These are phyloP conservation scores for Coemansia sp. DNA, from an alignment of 371 early-diverging fungal genomes.

Conservation along the genomic window DNA sequence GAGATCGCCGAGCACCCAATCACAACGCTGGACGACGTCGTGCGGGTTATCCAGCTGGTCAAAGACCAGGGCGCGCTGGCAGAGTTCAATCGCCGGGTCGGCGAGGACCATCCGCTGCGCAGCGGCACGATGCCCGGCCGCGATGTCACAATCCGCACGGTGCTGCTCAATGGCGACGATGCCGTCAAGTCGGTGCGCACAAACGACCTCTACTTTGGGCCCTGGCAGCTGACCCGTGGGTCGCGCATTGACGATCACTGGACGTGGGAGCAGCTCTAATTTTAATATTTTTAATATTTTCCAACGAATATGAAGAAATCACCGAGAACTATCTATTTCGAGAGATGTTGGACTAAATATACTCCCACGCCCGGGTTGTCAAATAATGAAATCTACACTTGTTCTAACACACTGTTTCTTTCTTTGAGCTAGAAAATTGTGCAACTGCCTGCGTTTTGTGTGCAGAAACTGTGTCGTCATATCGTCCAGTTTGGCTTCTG, in stretches of 20 bases:
- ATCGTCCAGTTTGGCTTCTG: not conserved
- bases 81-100: slow-evolving; percentile 15
- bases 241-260: slow-evolving; percentile 24
- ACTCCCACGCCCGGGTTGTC: no score
- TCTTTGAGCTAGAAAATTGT: no score
- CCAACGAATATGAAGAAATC: not conserved
- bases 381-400: no score
- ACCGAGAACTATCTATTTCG: no score
- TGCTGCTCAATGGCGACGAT: slow-evolving; percentile 20
- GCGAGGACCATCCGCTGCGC: not conserved
- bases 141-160: slow-evolving; percentile 16
- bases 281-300: not conserved
- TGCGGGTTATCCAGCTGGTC: not conserved
- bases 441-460: no score
- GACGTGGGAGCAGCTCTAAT: slow-evolving; percentile 11
- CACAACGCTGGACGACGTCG: slow-evolving; percentile 23
- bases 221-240: slow-evolving; percentile 37
- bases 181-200: slow-evolving; percentile 20
- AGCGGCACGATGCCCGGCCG: slow-evolving; percentile 31
- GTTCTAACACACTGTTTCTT: no score
- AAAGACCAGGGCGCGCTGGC: slow-evolving; percentile 2
- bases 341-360: no score
- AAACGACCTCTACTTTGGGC: slow-evolving; percentile 30
- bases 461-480: no score
- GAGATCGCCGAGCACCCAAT: slow-evolving; percentile 16